Evolutionary conservation across 2,329 filamentous ascomycete genomes (phyloP).

Genomic region (Beauveria varroae): DNA sequence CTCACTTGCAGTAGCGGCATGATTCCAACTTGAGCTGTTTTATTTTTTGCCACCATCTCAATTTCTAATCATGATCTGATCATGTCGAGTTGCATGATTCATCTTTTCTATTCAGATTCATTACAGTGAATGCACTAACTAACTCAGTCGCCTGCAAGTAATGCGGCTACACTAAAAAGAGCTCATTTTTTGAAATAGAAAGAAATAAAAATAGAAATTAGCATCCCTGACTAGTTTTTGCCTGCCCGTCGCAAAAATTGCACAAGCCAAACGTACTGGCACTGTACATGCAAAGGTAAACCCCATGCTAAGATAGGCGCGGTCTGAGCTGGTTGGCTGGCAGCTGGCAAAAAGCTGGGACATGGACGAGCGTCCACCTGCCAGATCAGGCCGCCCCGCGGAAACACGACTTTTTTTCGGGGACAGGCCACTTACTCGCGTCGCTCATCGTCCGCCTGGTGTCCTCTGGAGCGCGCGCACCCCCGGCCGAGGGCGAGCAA

Average conservation of each 20-base stretch:
- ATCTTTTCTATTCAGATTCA: neutral
- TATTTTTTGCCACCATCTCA: neutral
- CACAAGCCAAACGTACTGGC: neutral
- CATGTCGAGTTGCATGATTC: neutral
- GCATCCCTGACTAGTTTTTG: neutral
- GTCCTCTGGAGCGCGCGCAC: neutral
- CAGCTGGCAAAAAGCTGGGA: too few relatives aligned
- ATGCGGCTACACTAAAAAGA: too few relatives aligned
- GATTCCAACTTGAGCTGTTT: neutral
- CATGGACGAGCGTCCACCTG: neutral
- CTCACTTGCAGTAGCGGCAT: neutral
- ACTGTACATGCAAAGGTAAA: neutral
- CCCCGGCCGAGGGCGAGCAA: neutral
- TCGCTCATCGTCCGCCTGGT: neutral
- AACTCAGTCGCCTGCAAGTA: too few relatives aligned
- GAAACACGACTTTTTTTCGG: neutral
- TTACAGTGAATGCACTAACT: too few relatives aligned
- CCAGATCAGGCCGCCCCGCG: constrained; percentile 5
- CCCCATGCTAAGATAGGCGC: constrained; percentile 1
- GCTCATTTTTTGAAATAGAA: too few relatives aligned
- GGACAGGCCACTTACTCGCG: constrained; percentile 4
- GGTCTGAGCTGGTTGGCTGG: neutral
- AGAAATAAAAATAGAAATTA: neutral
- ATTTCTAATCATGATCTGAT: too few relatives aligned
- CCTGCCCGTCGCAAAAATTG: neutral